Evolutionary conservation across 2,329 filamentous ascomycete genomes (phyloP).

Genomic region (Xylariaceae sp.): DNA sequence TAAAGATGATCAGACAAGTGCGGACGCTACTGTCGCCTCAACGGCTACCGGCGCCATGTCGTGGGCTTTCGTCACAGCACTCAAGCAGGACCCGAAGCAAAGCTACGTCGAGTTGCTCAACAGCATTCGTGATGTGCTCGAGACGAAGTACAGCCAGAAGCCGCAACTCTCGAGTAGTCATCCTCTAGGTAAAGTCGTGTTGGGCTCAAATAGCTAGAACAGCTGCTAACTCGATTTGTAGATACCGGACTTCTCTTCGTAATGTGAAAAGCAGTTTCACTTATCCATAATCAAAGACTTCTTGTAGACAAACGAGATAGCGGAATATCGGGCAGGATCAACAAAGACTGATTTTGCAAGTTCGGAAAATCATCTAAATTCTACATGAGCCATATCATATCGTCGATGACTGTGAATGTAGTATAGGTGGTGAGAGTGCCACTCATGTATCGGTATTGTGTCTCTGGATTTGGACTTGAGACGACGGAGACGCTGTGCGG

Average conservation of each 20-base stretch:
- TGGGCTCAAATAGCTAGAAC: constrained; percentile 1
- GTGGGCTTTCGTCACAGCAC: constrained; percentile 87
- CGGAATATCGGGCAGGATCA: too few relatives aligned
- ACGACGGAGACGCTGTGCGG: too few relatives aligned
- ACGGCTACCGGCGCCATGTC: constrained; percentile 98
- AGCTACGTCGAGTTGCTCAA: constrained; percentile 96
- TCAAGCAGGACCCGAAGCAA: constrained; percentile 96
- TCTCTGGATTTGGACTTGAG: too few relatives aligned
- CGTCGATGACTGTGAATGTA: too few relatives aligned
- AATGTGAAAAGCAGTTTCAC: constrained; percentile 38
- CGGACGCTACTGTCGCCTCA: constrained; percentile 85
- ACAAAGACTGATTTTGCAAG: too few relatives aligned
- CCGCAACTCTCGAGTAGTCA: constrained; percentile 97
- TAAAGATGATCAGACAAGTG: constrained; percentile 94
- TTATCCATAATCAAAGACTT: too few relatives aligned
- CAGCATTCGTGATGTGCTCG: constrained; percentile 88
- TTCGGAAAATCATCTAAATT: too few relatives aligned
- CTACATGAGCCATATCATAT: too few relatives aligned
- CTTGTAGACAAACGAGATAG: too few relatives aligned
- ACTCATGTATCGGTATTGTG: too few relatives aligned
- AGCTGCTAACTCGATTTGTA: constrained; percentile 27
- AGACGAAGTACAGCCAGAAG: constrained; percentile 86
- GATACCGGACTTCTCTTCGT: constrained; percentile 62
- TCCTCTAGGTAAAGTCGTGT: constrained; percentile 70
- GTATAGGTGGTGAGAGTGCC: too few relatives aligned